phyloP scores from a whole-genome alignment of 202 grass and related monocot species.

The Bolboschoenoplectus hybrid region DNA sequence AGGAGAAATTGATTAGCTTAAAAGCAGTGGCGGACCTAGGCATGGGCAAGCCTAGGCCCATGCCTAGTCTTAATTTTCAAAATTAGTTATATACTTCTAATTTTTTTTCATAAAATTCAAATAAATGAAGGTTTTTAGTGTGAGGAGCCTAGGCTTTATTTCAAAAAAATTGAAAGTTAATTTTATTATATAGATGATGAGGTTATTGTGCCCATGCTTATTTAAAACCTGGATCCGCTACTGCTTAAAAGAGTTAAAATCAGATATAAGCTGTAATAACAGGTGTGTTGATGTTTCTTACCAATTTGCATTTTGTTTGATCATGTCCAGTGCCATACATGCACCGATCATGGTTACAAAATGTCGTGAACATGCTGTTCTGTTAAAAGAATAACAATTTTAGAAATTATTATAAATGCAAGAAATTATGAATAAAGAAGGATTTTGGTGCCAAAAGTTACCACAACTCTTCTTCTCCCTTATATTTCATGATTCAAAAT shows the following conservation, averaged over 20 bases:
- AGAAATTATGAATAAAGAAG: conserved; percentile 14
- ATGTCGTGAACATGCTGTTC: conserved; percentile 63
- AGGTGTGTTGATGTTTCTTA: conserved; percentile 44
- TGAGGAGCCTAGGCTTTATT: too few relatives aligned
- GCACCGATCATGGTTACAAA: conserved; percentile 69
- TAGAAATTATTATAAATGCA: conserved; percentile 35
- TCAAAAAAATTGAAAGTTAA: too few relatives aligned
- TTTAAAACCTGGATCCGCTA: too few relatives aligned
- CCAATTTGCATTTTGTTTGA: conserved; percentile 68
- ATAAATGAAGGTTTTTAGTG: too few relatives aligned
- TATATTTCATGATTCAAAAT: conserved; percentile 25
- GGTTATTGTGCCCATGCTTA: too few relatives aligned
- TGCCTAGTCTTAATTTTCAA: too few relatives aligned
- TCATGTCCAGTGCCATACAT: conserved; percentile 42
- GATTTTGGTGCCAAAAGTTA: conserved; percentile 9
- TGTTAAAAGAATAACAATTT: conserved; percentile 50
- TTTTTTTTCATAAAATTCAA: too few relatives aligned
- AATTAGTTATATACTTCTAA: too few relatives aligned
- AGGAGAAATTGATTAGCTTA: conserved; percentile 35
- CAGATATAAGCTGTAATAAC: conserved; percentile 29
- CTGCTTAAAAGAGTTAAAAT: conserved; percentile 26
- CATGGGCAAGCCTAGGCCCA: too few relatives aligned
- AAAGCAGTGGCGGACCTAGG: too few relatives aligned
- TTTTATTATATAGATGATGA: too few relatives aligned
- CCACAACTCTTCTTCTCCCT: background rate